phyloP scores from a whole-genome alignment of 192 early-diverging fungal species.

The Entomortierella parvispora region DNA sequence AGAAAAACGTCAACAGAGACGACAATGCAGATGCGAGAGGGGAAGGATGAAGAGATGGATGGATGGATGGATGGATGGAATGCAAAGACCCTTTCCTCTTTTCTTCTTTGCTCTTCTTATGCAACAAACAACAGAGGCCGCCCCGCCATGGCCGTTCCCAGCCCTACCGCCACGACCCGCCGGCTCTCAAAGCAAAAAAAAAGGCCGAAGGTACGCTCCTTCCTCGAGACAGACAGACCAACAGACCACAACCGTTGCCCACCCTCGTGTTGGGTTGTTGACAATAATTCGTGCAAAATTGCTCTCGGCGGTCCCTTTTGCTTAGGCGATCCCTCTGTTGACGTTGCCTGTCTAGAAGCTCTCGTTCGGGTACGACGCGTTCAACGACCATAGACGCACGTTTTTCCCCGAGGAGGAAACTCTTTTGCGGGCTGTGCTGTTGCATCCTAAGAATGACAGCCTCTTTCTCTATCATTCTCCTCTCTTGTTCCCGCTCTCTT shows the following conservation, averaged over 20 bases:
- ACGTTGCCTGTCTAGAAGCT: too few relatives aligned
- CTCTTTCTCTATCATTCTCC: too few relatives aligned
- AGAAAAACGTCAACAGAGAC: background rate
- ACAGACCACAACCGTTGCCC: background rate
- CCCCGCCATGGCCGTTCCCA: too few relatives aligned
- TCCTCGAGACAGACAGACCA: background rate
- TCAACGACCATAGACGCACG: too few relatives aligned
- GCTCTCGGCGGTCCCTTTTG: too few relatives aligned
- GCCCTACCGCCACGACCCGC: too few relatives aligned
- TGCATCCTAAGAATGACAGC: too few relatives aligned
- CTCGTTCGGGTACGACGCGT: too few relatives aligned
- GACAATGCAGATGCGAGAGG: background rate
- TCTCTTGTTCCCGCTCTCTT: too few relatives aligned
- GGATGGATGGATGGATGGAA: background rate
- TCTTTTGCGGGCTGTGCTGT: too few relatives aligned
- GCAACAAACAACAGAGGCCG: background rate
- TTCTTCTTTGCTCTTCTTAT: background rate
- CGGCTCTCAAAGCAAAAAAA: background rate
- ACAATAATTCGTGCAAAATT: too few relatives aligned
- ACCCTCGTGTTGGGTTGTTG: background rate
- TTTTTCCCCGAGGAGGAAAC: conserved; percentile 7
- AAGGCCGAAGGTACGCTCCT: background rate
- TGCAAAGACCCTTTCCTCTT: background rate
- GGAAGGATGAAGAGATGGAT: background rate
- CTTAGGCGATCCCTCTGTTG: too few relatives aligned